These are phyloP conservation scores for Tardiomyces digboiensis DNA, from an alignment of 1,139 yeast species.

Conservation along the genomic window DNA sequence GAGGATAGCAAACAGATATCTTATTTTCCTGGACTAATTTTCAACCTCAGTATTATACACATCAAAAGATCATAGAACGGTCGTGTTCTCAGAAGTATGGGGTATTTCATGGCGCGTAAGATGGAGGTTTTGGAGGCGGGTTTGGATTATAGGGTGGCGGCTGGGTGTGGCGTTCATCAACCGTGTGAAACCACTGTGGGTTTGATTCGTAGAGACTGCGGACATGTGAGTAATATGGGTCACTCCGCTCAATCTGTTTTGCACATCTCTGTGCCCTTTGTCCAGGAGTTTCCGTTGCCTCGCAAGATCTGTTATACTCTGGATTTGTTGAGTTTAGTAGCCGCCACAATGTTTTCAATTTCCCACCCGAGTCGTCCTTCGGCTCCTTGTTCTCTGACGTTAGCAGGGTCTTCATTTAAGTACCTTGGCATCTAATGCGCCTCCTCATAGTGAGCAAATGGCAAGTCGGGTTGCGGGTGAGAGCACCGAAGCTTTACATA, in stretches of 20 bases:
- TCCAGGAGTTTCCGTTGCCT: background rate
- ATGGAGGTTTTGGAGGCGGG: background rate
- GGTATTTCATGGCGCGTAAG: background rate
- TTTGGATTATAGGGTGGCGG: background rate
- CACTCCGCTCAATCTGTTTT: background rate
- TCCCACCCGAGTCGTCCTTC: background rate
- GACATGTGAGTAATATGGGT: background rate
- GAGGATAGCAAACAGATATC: too few species aligned
- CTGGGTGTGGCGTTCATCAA: background rate
- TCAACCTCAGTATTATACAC: too few species aligned
- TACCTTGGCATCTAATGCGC: too few species aligned
- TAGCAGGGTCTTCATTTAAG: too few species aligned
- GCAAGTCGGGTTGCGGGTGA: too few species aligned
- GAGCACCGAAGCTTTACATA: too few species aligned
- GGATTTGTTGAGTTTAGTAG: background rate
- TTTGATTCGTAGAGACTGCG: background rate
- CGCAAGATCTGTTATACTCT: background rate
- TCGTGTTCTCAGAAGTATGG: too few species aligned
- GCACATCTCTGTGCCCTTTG: background rate
- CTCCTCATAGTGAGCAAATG: too few species aligned
- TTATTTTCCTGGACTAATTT: too few species aligned
- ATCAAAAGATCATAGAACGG: too few species aligned
- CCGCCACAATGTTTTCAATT: background rate
- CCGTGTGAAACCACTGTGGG: background rate
- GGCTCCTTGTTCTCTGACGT: background rate